These are phyloP conservation scores for Rhizopus arrhizus DNA, from an alignment of 371 early-diverging fungal genomes.

Conservation along the genomic window DNA sequence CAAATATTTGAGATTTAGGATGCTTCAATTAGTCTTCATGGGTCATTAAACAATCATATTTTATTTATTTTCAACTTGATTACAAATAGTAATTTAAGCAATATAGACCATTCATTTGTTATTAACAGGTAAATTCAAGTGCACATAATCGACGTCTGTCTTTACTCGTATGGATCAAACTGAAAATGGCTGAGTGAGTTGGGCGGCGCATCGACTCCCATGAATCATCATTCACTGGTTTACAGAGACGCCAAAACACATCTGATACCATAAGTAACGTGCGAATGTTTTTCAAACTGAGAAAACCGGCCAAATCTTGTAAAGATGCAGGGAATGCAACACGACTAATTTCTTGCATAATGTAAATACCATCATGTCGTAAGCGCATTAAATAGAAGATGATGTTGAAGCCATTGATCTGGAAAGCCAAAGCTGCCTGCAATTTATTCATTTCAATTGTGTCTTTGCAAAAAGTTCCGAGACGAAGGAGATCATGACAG, in stretches of 20 bases:
- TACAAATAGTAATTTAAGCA: slow-evolving; percentile 19
- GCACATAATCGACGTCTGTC: slow-evolving; percentile 28
- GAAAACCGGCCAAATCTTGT: slow-evolving; percentile 17
- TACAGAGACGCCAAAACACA: slow-evolving; percentile 29
- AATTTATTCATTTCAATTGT: slow-evolving; percentile 26
- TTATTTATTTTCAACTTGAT: slow-evolving; percentile 19
- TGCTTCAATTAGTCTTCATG: slow-evolving; percentile 15
- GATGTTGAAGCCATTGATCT: slow-evolving; percentile 23
- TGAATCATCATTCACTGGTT: slow-evolving; percentile 27
- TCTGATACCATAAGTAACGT: slow-evolving; percentile 29
- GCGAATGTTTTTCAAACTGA: slow-evolving; percentile 31
- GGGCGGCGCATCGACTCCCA: slow-evolving; percentile 20
- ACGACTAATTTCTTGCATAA: slow-evolving; percentile 30
- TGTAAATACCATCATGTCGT: slow-evolving; percentile 29
- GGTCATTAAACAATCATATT: slow-evolving; percentile 18
- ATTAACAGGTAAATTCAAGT: slow-evolving; percentile 9
- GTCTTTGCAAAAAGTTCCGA: slow-evolving; percentile 16
- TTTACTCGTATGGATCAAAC: slow-evolving; percentile 24
- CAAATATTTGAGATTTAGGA: slow-evolving; percentile 17
- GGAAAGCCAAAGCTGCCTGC: slow-evolving; percentile 27
- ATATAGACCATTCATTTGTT: slow-evolving; percentile 18
- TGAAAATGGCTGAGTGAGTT: slow-evolving; percentile 20
- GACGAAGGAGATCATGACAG: slow-evolving; percentile 22
- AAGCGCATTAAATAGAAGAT: slow-evolving; percentile 25
- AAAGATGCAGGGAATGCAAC: slow-evolving; percentile 21